Percentiles rank a stretch among this genome's conserved stretches.
phyloP scores from a whole-genome alignment of 805 yeast species.

The Starmerella kuoi region DNA sequence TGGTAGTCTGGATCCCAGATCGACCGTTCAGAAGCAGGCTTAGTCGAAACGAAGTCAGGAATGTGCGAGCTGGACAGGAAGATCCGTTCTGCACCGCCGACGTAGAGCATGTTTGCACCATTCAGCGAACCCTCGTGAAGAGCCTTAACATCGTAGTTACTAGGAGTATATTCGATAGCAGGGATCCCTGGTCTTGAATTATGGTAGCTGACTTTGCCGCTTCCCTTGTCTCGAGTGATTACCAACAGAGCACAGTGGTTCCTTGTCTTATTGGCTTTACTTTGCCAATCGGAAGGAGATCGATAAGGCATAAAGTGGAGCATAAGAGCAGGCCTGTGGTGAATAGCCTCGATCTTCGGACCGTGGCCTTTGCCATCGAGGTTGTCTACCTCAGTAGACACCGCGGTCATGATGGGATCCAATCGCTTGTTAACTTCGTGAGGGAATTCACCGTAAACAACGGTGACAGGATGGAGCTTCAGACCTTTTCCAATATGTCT shows the following conservation, averaged over 20 bases:
- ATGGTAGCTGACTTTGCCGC: conserved; percentile 28
- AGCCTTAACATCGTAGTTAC: conserved; percentile 34
- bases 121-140: conserved; percentile 31
- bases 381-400: conserved; percentile 37
- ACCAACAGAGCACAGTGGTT: conserved; percentile 33
- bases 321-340: conserved; percentile 36
- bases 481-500: conserved; percentile 40
- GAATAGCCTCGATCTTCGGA: conserved; percentile 39
- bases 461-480: conserved; percentile 40
- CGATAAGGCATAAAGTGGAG: conserved; percentile 36
- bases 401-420: conserved; percentile 41
- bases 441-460: conserved; percentile 33
- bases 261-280: conserved; percentile 31
- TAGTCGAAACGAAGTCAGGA: conserved; percentile 31
- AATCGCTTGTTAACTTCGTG: conserved; percentile 32
- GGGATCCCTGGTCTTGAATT: conserved; percentile 26
- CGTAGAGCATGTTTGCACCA: conserved; percentile 37
- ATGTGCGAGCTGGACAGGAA: conserved; percentile 26
- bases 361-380: conserved; percentile 44
- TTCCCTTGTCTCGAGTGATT: conserved; percentile 37
- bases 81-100: conserved; percentile 39
- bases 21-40: conserved; percentile 28
- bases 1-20: conserved; percentile 36
- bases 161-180: conserved; percentile 33
- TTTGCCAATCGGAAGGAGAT: conserved; percentile 29